Evolutionary conservation across 441 rosid genomes (phyloP).

Genomic region (Pelargonium cotyledonis): DNA sequence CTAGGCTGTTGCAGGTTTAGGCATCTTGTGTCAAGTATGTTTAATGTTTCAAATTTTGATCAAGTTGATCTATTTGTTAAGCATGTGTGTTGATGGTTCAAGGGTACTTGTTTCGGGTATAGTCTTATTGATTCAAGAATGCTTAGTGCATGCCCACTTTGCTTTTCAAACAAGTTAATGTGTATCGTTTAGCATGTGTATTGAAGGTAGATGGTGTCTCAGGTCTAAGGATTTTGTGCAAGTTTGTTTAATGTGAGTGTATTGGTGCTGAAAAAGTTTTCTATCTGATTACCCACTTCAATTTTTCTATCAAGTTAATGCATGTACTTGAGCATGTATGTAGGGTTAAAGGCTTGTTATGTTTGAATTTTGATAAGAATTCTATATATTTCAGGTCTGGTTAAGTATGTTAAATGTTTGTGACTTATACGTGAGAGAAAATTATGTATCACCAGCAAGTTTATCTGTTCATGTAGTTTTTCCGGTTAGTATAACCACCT

Average conservation of each 20-base stretch:
- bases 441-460: no score
- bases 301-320: neutral
- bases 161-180: neutral
- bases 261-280: neutral
- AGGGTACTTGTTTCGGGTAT: neutral
- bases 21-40: no score
- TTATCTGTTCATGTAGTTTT: neutral
- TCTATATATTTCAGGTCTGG: no score
- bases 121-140: neutral
- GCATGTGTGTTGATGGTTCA: neutral
- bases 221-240: neutral
- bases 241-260: no score
- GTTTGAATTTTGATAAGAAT: no score
- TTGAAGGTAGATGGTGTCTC: neutral
- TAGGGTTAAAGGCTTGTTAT: no score
- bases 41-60: neutral
- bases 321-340: no score
- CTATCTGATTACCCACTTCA: neutral
- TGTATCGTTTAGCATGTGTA: neutral
- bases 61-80: neutral
- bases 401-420: no score
- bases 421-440: no score
- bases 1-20: no score
- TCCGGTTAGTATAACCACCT: neutral
- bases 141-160: neutral